Evolutionary conservation across 2,329 filamentous ascomycete genomes (phyloP).

Genomic region (Cladobotryum mycophilum): DNA sequence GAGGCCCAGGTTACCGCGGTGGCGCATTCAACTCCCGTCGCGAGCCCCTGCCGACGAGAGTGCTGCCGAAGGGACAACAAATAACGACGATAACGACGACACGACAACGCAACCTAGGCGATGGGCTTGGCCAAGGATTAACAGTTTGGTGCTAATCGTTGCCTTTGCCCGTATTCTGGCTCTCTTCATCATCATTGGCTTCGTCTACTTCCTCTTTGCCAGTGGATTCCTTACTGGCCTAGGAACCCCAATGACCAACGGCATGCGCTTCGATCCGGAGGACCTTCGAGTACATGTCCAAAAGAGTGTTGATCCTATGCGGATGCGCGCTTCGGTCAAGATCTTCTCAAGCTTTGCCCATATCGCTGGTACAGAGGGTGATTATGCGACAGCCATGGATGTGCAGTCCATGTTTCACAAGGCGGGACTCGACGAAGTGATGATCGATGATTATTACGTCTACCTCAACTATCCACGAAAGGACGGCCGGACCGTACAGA

Average conservation of each 20-base stretch:
- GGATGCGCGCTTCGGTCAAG: constrained; percentile 65
- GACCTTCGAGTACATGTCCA: constrained; percentile 72
- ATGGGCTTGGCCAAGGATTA: constrained; percentile 32
- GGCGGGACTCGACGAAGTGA: constrained; percentile 68
- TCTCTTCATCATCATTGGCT: constrained; percentile 64
- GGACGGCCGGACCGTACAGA: constrained; percentile 72
- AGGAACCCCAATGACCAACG: constrained; percentile 50
- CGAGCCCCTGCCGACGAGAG: constrained; percentile 21
- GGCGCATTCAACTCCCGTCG: constrained; percentile 44
- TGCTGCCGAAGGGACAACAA: constrained; percentile 12
- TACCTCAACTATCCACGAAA: constrained; percentile 86
- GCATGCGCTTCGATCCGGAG: constrained; percentile 73
- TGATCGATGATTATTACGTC: constrained; percentile 73
- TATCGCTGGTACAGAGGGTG: constrained; percentile 89
- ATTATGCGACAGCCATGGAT: constrained; percentile 79
- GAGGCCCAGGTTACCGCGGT: constrained; percentile 46
- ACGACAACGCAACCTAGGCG: constrained; percentile 19
- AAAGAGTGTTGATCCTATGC: constrained; percentile 60
- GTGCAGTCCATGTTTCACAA: constrained; percentile 69
- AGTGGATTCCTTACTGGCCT: constrained; percentile 73
- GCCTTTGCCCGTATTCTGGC: constrained; percentile 69
- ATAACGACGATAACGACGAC: constrained; percentile 19
- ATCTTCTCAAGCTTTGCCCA: constrained; percentile 83
- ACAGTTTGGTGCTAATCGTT: constrained; percentile 44
- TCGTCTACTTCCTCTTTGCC: constrained; percentile 80